Base-by-base conservation (phyloP, 208 protist genomes). In the Blastocrithidia nonstop region DNA sequence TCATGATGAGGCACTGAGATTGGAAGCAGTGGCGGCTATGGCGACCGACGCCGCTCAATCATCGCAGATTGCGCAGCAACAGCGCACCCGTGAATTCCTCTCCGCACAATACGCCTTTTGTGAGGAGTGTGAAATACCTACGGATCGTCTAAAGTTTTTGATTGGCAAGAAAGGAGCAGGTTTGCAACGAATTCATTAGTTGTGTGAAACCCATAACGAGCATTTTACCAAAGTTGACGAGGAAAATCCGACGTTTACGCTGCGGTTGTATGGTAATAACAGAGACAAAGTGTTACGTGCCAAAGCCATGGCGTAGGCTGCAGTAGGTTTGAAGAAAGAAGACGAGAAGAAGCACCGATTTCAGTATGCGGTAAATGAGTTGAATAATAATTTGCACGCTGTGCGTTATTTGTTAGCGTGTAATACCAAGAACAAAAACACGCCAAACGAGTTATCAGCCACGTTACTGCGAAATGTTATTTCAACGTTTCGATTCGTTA, bases 311-410 rank as follows among this genome's bases (percentile, higher is more conserved):
- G 54, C 88, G 40, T 45, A 72, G 33, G 36, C 47, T 29, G 59
- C 36, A 5, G 67, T 76, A 26, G 77, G 75, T 31, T 65, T 85
- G 35, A 74, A 50, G 45, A 62, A 66, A 16, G 64, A 79, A 57
- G 61, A 76, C 52, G 61, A 89, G 43, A 66, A 81, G 54, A 69
- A 77, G 52, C 51, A 74, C 25, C 78, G 84, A 42, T 76, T 85
- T 50, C 56, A 78, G 70, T 88, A 93, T 50, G 69, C 73, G 17
- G 66, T 71, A 15, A 88, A 87, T 51, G 84, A 93, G 59, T 59
- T 88, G n/a, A 63, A 67, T 28, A 61, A 55, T 31, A 84, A 93
- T 61, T 66, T 57, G n/a, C 64, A 51, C 47, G 63, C 84, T 25
- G 76, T 61, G 8, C 59, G 66, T 31, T 45, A 78, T 32, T 59